Conservation (phyloP, 1,139 yeast genomes). For the Magnusiomyces clavatus region DNA sequence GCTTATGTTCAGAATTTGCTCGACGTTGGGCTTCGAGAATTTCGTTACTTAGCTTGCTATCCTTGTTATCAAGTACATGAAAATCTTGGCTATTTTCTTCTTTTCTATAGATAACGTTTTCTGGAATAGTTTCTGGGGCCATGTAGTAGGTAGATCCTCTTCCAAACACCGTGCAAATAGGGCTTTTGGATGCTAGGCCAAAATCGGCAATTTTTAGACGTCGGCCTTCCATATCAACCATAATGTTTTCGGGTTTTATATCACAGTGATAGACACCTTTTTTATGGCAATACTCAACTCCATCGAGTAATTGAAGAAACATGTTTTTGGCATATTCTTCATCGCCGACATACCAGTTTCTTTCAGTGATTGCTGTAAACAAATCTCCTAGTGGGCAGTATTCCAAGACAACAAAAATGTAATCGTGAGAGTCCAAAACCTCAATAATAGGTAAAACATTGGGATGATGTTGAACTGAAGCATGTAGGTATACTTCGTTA, state of each 20-base stretch:
- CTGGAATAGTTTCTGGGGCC: slow-evolving; percentile 71
- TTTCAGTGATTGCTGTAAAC: slow-evolving; percentile 70
- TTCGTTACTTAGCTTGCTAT: background rate
- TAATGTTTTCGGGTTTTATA: slow-evolving; percentile 81
- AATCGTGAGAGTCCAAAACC: slow-evolving; percentile 39
- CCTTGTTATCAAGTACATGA: background rate
- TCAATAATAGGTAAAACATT: slow-evolving; percentile 68
- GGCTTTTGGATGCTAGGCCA: slow-evolving; percentile 66
- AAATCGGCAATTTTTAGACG: slow-evolving; percentile 70
- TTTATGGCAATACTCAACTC: slow-evolving; percentile 59
- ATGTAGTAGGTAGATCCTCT: slow-evolving; percentile 85
- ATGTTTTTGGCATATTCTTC: slow-evolving; percentile 58
- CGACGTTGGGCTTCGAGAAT: background rate
- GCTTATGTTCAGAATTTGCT: background rate
- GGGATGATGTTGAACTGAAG: slow-evolving; percentile 69
- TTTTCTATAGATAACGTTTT: slow-evolving; percentile 30
- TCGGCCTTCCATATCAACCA: slow-evolving; percentile 56
- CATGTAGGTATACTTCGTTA: slow-evolving; percentile 66
- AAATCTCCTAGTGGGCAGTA: slow-evolving; percentile 77
- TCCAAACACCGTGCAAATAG: slow-evolving; percentile 58
- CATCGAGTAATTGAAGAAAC: slow-evolving; percentile 69
- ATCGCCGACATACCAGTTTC: slow-evolving; percentile 45
- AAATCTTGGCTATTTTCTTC: background rate
- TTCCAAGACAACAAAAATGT: slow-evolving; percentile 69
- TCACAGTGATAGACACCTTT: slow-evolving; percentile 77